Percentiles rank a stretch among this genome's conserved stretches.
phyloP scores from a whole-genome alignment of 345 rosid species.

The Pugionium cornutum region DNA sequence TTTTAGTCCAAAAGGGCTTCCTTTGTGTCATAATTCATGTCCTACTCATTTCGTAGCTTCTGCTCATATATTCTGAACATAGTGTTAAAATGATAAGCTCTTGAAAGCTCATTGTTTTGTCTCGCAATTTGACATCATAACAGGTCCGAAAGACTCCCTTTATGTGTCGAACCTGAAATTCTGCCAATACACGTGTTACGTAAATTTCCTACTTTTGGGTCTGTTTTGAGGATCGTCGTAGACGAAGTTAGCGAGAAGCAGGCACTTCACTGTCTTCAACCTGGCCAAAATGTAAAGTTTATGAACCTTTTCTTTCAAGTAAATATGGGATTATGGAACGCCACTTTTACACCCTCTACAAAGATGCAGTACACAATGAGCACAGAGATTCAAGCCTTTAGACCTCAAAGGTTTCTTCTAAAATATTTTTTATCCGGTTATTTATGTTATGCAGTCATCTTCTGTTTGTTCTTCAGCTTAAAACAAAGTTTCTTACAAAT shows the following conservation, averaged over 20 bases:
- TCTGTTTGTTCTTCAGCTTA: neutral
- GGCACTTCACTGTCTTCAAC: conserved; percentile 30
- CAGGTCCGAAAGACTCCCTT: conserved; percentile 38
- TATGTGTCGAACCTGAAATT: conserved; percentile 36
- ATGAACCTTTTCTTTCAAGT: conserved; percentile 35
- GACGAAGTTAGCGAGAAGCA: conserved; percentile 26
- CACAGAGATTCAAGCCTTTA: conserved; percentile 19
- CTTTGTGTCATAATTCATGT: too few relatives aligned
- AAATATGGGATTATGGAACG: conserved; percentile 33
- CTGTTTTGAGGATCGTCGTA: conserved; percentile 36
- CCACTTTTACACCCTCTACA: conserved; percentile 35
- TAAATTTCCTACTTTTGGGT: conserved; percentile 39
- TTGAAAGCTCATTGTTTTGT: conserved; percentile 5
- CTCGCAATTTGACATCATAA: conserved; percentile 16
- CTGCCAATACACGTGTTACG: conserved; percentile 23
- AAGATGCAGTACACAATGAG: conserved; percentile 35
- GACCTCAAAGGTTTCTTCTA: conserved; percentile 32
- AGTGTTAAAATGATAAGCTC: neutral
- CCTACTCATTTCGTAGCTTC: neutral
- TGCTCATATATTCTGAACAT: conserved; percentile 4
- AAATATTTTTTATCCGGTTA: neutral
- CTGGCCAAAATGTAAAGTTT: conserved; percentile 39
- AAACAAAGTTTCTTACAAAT: neutral
- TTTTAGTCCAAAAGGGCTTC: too few relatives aligned
- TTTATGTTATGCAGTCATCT: neutral